Evolutionary conservation across 768 basidiomycete species (phyloP), one percentile per base, ranked within the genome.

Genomic region (Rhodotorula kratochvilovae): DNA sequence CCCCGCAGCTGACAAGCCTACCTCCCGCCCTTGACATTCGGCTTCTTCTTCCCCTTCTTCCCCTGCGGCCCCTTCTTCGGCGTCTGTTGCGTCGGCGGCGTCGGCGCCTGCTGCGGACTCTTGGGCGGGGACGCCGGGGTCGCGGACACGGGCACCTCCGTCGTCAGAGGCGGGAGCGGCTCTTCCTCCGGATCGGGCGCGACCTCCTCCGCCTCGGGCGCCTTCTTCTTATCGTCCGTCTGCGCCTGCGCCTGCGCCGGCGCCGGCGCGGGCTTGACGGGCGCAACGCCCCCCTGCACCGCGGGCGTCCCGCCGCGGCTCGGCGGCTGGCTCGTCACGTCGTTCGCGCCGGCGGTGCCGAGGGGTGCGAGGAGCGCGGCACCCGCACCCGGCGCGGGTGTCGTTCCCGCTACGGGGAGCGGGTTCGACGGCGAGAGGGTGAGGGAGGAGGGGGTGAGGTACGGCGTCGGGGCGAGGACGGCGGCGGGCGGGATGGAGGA

Each of bases 371-470:
- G n/a, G 61, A 54, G 62, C 25, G 31, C 13, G 2, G 57, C 15
- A 6, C 61, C 23, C 13, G 71, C 3, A 10, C 53, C 0, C 23
- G 55, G 46, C 16, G 68, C 53, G 27, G 72, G 61, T 16, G 61
- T 21, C 19, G 64, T 58, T 27, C 63, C 65, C 4, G 46, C 53
- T 2, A 39, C 31, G 2, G 66, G 68, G n/a, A 74, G 62, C 51
- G 72, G 72, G 72, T 74, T 74, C 46, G 72, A 74, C 13, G 72
- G 68, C 23, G 67, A 35, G 62, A 74, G 73, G 23, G 69, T 65
- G 11, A 74, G 69, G 50, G 73, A 74, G 7, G 73, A 64, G 4
- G 73, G 73, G 29, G 73, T 68, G 39, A 74, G 69, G 73, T 74
- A 68, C 25, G 69, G 7, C 7, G 54, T 68, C 15, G 73, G 73